A percentile compares a stretch with the other conserved stretches of the same genome.
Conservation (phyloP, 352 stramenopile genomes). For the Phytophthora sp. region DNA sequence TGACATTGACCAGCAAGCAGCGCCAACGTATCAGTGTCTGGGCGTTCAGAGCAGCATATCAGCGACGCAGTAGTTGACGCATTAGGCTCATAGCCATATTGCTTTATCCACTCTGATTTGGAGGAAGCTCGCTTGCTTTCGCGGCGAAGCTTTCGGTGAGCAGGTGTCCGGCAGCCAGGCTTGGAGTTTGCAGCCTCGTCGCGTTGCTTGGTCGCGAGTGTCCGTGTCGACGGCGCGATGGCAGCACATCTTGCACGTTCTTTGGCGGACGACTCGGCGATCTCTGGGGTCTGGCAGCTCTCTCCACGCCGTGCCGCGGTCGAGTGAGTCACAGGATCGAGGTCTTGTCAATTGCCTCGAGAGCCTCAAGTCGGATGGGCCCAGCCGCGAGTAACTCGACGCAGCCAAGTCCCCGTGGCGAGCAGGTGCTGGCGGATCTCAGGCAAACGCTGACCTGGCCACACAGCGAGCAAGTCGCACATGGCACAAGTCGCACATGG, state of each 20-base stretch:
- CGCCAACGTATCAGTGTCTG: not conserved
- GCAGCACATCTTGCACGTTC: constrained; percentile 25
- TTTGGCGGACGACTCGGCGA: constrained; percentile 8
- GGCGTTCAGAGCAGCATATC: no score
- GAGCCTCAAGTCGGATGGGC: not conserved
- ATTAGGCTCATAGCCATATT: constrained; percentile 12
- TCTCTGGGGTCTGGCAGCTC: not conserved
- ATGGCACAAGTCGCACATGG: not conserved
- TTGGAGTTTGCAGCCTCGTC: not conserved
- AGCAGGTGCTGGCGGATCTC: constrained; percentile 6
- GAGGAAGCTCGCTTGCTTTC: constrained; percentile 7
- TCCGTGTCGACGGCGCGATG: constrained; percentile 23
- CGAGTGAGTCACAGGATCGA: constrained; percentile 2
- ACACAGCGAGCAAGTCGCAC: not conserved
- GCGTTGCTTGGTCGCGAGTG: no score
- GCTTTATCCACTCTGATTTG: constrained; percentile 17
- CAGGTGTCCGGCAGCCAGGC: not conserved
- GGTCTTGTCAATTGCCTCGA: constrained; percentile 6
- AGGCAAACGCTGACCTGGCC: not conserved
- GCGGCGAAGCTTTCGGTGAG: constrained; percentile 17
- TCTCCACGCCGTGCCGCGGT: not conserved
- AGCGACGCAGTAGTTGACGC: not conserved
- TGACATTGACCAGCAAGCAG: not conserved
- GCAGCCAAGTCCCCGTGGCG: not conserved
- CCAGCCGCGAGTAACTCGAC: not conserved